Evolutionary conservation across 2,329 filamentous ascomycete species (phyloP), one percentile per base, ranked within the genome.

Genomic region (Beauveria pseudobassiana): DNA sequence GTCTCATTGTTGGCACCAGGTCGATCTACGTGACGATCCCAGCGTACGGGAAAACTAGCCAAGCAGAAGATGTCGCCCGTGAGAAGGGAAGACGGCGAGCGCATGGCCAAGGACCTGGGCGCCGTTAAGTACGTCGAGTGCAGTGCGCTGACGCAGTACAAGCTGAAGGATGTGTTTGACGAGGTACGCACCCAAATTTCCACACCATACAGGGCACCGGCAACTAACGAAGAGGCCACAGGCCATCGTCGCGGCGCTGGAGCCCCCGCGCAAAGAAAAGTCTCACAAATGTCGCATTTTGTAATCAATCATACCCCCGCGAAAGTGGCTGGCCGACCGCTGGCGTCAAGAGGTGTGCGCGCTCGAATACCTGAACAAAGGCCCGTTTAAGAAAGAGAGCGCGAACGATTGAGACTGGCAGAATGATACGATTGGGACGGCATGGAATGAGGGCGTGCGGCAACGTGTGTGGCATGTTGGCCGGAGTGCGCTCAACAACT

Each of bases 121-220:
- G 95, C 95, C 5, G 91, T 99, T 70, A 98, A 97, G 82, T 99
- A 99, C 70, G 95, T 98, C 66, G 95, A 99, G 80, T 99, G 95
- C 81, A 97, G 93, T 73, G 95, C 95, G 62, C 80, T 99, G 75
- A 98, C 95, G 65, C 95, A 99, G 80, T 97, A 93, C 80, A 97
- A 97, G 79, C 80, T 99, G 67, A 99, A 99, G 83, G 95, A 98
- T 73, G 95, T 99, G 20, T 99, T 99, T 77, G 95, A 99, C 72
- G 95, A 98, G 89, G 93, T 96, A 83, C 72, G 55, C 53, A 5
- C 38, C 20, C 30, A 45, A 26, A 40, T 28, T 30, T 61, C 12
- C 10, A 18, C 40, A 18, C 26, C n/a, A 16, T 7, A 10, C 22
- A 24, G 20, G 10, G 38, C 48, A 28, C 12, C 40, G 9, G 26